Evolutionary conservation across 2,329 filamentous ascomycete species (phyloP), one percentile per base, ranked within the genome.

Genomic region (Penicillium palitans): DNA sequence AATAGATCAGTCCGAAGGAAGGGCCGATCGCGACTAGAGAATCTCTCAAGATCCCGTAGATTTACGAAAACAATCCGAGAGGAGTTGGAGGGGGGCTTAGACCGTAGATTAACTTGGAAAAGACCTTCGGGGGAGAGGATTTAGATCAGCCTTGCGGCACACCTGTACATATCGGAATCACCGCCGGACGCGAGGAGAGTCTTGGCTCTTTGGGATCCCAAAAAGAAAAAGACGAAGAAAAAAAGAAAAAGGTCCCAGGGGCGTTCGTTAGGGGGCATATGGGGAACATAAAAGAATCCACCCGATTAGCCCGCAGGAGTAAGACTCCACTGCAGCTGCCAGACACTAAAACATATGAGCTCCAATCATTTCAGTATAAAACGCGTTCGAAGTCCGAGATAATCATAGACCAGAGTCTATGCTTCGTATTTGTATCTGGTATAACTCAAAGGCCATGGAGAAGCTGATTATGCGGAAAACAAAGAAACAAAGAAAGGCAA

Each of bases 201-300:
- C 24, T 59, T 25, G 45, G 45, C 48, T 40, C 48, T 44, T 47
- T 56, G 42, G 21, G n/a, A 19, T 19, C n/a, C 21, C 29, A 25
- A 61, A 57, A 51, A 33, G 44, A 51, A 55, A 57, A 40, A 33
- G 17, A 13, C 21, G 3, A 41, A 35, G 3, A 35, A 17, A 8
- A 8, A 6, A 35, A 13, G 59, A 58, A 53, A 52, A 54, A 49
- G 54, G 56, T 44, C 12, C 61, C 68, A 70, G 69, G 69, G 70
- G 68, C 62, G 70, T 73, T 72, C 68, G 65, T 70, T 68, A 70
- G 69, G 65, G 66, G 63, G 51, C 60, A 45, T 45, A 66, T 64
- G 69, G 69, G 67, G 67, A 71, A 71, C 56, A 58, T 61, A 62
- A 66, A 58, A 64, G 41, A 68, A 67, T 60, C 58, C 62, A 69